A percentile compares a stretch with the other conserved stretches of the same genome.
These are phyloP conservation scores for Brassica rapa DNA, from an alignment of 345 rosid species.

Conservation along the genomic window DNA sequence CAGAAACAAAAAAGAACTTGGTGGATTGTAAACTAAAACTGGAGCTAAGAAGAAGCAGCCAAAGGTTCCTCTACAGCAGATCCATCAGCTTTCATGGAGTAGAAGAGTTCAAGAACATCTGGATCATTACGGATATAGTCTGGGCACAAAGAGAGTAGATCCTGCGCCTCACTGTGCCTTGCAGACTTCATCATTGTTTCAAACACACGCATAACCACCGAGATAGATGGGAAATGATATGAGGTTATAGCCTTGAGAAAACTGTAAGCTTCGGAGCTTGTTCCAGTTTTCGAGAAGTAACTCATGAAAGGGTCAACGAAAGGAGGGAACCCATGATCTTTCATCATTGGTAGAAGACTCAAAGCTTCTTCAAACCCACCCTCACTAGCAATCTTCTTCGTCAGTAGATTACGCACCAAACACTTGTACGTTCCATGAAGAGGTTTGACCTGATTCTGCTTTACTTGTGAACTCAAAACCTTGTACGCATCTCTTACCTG, in stretches of 20 bases:
- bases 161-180: slow-evolving; percentile 71
- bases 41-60: slow-evolving; percentile 38
- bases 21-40: slow-evolving; percentile 22
- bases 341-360: slow-evolving; percentile 66
- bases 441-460: slow-evolving; percentile 54
- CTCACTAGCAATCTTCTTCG: slow-evolving; percentile 52
- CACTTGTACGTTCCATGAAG: slow-evolving; percentile 59
- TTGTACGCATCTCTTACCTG: slow-evolving; percentile 67
- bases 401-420: slow-evolving; percentile 61
- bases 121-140: slow-evolving; percentile 64
- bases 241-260: slow-evolving; percentile 69
- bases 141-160: slow-evolving; percentile 71
- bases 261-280: slow-evolving; percentile 59
- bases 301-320: slow-evolving; percentile 65
- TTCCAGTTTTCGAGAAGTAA: slow-evolving; percentile 69
- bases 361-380: slow-evolving; percentile 74
- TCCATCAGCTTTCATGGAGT: slow-evolving; percentile 47
- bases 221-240: slow-evolving; percentile 65
- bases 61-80: slow-evolving; percentile 29
- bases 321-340: slow-evolving; percentile 74
- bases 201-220: slow-evolving; percentile 63
- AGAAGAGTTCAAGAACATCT: slow-evolving; percentile 80
- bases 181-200: slow-evolving; percentile 64
- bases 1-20: slow-evolving; percentile 11
- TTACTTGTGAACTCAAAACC: slow-evolving; percentile 48